A percentile compares a stretch with the other conserved stretches of the same genome.
phyloP scores from a whole-genome alignment of 495 filamentous ascomycete species.

The Xylaria nigripes region DNA sequence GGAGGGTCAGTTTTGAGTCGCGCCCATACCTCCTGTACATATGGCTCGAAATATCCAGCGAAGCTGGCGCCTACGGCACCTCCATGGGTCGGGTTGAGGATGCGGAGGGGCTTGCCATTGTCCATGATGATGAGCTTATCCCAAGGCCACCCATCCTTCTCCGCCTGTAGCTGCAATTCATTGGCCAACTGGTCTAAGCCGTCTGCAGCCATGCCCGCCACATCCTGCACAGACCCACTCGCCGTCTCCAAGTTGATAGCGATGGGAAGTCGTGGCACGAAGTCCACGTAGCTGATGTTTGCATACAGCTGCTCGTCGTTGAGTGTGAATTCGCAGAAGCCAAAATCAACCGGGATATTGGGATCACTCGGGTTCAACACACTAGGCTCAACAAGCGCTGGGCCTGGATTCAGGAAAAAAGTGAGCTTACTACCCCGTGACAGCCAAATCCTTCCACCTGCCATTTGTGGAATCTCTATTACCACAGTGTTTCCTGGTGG shows the following conservation, averaged over 20 bases:
- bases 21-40: slow-evolving; percentile 57
- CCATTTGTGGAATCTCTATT: slow-evolving; percentile 60
- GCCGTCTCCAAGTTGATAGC: slow-evolving; percentile 50
- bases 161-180: slow-evolving; percentile 46
- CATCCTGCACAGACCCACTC: slow-evolving; percentile 45
- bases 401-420: slow-evolving; percentile 65
- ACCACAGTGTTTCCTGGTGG: slow-evolving; percentile 49
- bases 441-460: slow-evolving; percentile 65
- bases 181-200: slow-evolving; percentile 52
- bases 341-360: slow-evolving; percentile 57
- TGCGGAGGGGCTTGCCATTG: slow-evolving; percentile 42
- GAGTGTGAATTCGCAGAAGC: slow-evolving; percentile 70
- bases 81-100: slow-evolving; percentile 59
- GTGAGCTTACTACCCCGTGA: slow-evolving; percentile 49
- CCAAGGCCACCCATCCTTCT: slow-evolving; percentile 54
- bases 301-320: slow-evolving; percentile 63
- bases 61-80: slow-evolving; percentile 51
- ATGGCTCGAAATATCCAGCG: slow-evolving; percentile 54
- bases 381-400: slow-evolving; percentile 67
- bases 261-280: slow-evolving; percentile 57
- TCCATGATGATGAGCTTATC: slow-evolving; percentile 52
- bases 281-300: slow-evolving; percentile 74
- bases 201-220: slow-evolving; percentile 51
- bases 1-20: slow-evolving; percentile 34
- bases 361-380: slow-evolving; percentile 62